A percentile compares a stretch with the other conserved stretches of the same genome.
Evolutionary conservation across 106 monocot genomes (phyloP).

Genomic region (Phalaenopsis aphrodite): DNA sequence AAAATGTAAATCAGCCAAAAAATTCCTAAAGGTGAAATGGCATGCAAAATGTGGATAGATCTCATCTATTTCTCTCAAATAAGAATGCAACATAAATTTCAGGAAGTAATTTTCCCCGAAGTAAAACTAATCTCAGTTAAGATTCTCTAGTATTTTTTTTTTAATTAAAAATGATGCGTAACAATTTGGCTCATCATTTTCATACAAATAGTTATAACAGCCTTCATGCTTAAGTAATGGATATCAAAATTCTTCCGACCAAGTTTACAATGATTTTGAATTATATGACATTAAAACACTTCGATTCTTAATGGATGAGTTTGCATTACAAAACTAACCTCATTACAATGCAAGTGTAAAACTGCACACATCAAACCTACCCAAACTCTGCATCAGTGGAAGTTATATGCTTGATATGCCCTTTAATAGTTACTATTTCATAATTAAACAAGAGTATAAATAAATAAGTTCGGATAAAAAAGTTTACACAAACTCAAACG

Average conservation of each 20-base stretch:
- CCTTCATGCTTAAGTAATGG: not conserved
- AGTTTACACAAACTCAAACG: not conserved
- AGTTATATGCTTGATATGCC: not conserved
- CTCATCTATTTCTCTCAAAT: too few species aligned
- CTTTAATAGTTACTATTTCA: not conserved
- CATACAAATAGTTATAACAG: not conserved
- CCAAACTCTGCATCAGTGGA: not conserved
- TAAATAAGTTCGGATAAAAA: not conserved
- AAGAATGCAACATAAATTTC: too few species aligned
- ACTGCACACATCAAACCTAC: too few species aligned
- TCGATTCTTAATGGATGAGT: not conserved
- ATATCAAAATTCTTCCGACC: too few species aligned
- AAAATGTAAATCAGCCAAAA: too few species aligned
- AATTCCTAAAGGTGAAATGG: too few species aligned
- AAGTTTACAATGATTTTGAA: not conserved
- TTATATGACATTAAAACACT: not conserved
- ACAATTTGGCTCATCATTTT: not conserved
- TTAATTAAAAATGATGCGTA: too few species aligned
- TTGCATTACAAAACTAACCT: not conserved
- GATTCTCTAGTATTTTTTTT: too few species aligned
- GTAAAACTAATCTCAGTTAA: too few species aligned
- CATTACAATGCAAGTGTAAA: too few species aligned
- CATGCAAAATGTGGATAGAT: too few species aligned
- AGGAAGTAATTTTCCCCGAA: too few species aligned
- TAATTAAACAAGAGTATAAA: not conserved